A percentile compares a stretch with the other conserved stretches of the same genome.
Evolutionary conservation across 2,329 filamentous ascomycete genomes (phyloP).

Genomic region (Plectosphaerella cucumerina): DNA sequence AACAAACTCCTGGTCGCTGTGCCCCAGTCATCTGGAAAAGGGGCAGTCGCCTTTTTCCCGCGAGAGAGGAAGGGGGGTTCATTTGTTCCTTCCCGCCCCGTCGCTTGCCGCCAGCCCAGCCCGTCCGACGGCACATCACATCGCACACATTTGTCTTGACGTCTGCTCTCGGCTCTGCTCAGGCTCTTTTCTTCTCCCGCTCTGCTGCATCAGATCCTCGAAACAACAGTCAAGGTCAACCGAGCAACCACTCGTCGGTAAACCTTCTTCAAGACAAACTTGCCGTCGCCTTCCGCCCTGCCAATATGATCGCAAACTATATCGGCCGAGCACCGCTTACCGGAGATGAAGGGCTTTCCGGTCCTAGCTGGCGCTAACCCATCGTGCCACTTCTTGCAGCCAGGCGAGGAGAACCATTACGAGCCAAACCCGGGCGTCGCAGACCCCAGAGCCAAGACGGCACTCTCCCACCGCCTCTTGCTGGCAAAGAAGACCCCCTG

Average conservation of each 20-base stretch:
- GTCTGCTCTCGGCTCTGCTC: too few relatives aligned
- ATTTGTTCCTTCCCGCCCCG: neutral
- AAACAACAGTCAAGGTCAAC: too few relatives aligned
- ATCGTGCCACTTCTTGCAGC: neutral
- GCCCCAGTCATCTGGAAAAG: neutral
- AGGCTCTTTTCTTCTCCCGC: neutral
- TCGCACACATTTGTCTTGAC: neutral
- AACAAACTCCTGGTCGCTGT: neutral
- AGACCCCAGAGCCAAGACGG: too few relatives aligned
- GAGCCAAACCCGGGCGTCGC: too few relatives aligned
- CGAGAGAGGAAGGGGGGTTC: neutral
- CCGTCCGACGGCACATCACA: neutral
- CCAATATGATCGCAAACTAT: too few relatives aligned
- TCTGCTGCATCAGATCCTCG: conserved; percentile 1
- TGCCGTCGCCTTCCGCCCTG: too few relatives aligned
- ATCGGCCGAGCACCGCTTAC: neutral
- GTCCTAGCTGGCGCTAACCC: neutral
- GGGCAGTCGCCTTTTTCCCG: neutral
- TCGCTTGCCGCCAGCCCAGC: neutral
- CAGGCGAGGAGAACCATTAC: neutral
- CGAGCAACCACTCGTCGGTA: too few relatives aligned
- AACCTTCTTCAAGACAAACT: too few relatives aligned
- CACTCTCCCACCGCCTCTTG: too few relatives aligned
- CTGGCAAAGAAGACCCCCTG: too few relatives aligned
- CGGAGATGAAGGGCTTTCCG: neutral